Conservation (phyloP, 148 eudicot genomes). For the Camellia lanceoleosa region DNA sequence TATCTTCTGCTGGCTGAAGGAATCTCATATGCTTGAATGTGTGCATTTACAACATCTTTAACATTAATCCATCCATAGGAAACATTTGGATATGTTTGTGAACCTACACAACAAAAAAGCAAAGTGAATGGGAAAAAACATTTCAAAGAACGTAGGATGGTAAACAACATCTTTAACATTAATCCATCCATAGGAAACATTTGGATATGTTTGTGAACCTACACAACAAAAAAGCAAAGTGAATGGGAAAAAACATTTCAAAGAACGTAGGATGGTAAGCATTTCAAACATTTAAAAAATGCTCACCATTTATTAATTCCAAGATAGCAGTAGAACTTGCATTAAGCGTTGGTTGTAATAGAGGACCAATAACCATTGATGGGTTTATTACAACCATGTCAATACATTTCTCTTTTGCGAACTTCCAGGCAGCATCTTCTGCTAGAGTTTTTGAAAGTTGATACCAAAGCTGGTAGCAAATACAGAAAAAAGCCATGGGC, state of each 20-base stretch:
- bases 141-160: background rate
- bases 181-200: conserved; percentile 42
- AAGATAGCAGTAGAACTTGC: conserved; percentile 31
- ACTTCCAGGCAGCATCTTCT: conserved; percentile 60
- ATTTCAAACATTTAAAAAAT: background rate
- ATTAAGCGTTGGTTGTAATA: conserved; percentile 52
- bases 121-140: background rate
- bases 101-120: conserved; percentile 26
- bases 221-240: background rate
- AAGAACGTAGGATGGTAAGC: background rate
- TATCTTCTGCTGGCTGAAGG: conserved; percentile 63
- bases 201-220: conserved; percentile 46
- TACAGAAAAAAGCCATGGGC: background rate
- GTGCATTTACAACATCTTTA: conserved; percentile 60
- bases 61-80: conserved; percentile 52
- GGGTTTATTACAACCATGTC: conserved; percentile 54
- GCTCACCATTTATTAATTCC: conserved; percentile 33
- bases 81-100: conserved; percentile 38
- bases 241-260: background rate
- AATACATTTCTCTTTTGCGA: conserved; percentile 38
- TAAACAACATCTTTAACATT: conserved; percentile 58
- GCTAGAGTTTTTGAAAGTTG: conserved; percentile 48
- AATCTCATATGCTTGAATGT: conserved; percentile 50
- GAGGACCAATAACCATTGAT: conserved; percentile 46
- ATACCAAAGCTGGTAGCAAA: conserved; percentile 34